Evolutionary conservation across 176 grass and related monocot genomes (phyloP), one percentile per base, ranked within the genome.

Genomic region (Metroxylon sagu): DNA sequence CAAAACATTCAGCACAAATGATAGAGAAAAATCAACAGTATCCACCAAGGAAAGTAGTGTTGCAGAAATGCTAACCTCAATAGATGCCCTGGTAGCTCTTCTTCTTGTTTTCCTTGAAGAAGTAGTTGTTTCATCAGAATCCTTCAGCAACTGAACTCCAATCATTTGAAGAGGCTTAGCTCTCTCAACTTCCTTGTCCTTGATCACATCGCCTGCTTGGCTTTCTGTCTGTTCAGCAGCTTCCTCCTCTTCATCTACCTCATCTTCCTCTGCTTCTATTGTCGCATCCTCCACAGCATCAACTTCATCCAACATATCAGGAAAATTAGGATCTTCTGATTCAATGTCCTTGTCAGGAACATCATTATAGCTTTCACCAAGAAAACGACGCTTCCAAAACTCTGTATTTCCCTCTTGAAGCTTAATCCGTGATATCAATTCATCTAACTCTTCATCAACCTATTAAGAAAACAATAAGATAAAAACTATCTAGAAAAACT

Each of bases 361-460:
- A 68, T 77, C 60, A 49, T 81, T 87, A 66, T 68, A 69, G 62
- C 74, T 90, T 84, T 96, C 86, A 61, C 92, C 92, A 66, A 96
- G 72, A 59, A 96, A 96, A 72, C 92, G 86, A 3, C 77, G 70
- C 73, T 79, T 90, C 92, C 92, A 96, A 48, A 84, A 96, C 29
- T 96, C 92, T 17, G 92, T 96, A 64, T 96, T 87, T 65, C 92
- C 92, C 64, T 96, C 92, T 85, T 96, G 61, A 62, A 77, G 83
- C 48, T 96, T 87, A 68, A 96, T 87, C 60, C 92, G 77, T 74
- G 86, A 85, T 54, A 96, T 87, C 59, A 90, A 52, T 71, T 90
- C 92, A 68, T 96, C 86, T 71, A 96, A 53, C 35, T 71, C 80
- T 74, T 87, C 83, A 52, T 96, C 92, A 30, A 90, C 80, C 92